phyloP scores from a whole-genome alignment of 2,329 filamentous ascomycete species.

The Exophiala sp. region DNA sequence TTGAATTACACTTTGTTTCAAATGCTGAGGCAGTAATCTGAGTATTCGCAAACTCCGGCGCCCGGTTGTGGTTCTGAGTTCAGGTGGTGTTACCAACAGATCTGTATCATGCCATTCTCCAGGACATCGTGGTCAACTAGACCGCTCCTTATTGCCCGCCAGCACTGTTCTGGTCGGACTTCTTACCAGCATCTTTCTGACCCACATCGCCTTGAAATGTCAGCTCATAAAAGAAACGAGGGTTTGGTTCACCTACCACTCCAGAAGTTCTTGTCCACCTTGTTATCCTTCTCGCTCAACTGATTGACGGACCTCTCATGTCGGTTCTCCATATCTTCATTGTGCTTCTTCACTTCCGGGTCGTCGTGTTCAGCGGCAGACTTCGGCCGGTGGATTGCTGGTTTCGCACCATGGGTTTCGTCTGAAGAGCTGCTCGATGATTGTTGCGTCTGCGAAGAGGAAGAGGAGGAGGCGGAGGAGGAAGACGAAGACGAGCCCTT shows the following conservation, averaged over 20 bases:
- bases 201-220: conserved; percentile 24
- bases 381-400: conserved; percentile 24
- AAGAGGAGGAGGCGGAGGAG: background rate
- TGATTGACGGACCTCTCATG: conserved; percentile 24
- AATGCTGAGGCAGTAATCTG: background rate
- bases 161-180: conserved; percentile 1
- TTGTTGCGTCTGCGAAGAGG: background rate
- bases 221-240: background rate
- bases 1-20: background rate
- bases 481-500: conserved; percentile 10
- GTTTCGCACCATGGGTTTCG: conserved; percentile 11
- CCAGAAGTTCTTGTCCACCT: conserved; percentile 30
- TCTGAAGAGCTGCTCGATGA: background rate
- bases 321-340: conserved; percentile 19
- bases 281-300: conserved; percentile 27
- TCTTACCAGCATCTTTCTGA: conserved; percentile 7
- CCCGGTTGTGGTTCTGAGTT: background rate
- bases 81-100: background rate
- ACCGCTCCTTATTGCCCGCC: background rate
- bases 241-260: conserved; percentile 16
- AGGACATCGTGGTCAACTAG: background rate
- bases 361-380: conserved; percentile 27
- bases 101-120: background rate
- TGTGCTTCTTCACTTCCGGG: conserved; percentile 28
- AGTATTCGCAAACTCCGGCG: background rate